Conservation (phyloP, 257 asterid genomes). For the Solanum appendiculatum region DNA sequence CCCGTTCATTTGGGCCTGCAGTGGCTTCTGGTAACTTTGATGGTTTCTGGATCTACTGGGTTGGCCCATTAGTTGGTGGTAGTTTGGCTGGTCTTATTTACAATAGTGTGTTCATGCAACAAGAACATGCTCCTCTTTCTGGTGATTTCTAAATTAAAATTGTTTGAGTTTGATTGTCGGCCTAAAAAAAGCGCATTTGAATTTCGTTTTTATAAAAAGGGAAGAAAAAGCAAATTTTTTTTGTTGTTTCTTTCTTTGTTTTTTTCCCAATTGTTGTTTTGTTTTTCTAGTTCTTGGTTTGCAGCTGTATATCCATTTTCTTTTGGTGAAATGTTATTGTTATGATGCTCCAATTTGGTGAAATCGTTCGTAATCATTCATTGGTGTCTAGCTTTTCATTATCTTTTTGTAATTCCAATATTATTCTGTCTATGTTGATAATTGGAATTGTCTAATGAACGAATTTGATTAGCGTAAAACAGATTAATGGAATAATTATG, state of each 20-base stretch:
- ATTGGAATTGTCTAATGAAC: not conserved
- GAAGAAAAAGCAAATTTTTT: not conserved
- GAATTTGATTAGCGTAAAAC: not conserved
- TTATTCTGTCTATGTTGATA: fast-evolving
- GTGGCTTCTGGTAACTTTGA: not conserved
- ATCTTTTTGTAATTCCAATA: not conserved
- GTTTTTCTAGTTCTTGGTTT: not conserved
- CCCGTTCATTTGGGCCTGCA: conserved; percentile 11
- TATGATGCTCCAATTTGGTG: not conserved
- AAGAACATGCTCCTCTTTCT: not conserved
- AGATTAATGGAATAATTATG: not conserved
- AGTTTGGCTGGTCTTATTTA: conserved; percentile 8
- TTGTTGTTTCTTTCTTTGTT: not conserved
- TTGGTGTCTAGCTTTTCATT: not conserved
- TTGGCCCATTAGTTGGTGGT: conserved; percentile 9
- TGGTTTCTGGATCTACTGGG: conserved; percentile 8
- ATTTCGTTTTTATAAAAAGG: not conserved
- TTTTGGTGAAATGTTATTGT: not conserved
- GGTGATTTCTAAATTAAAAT: not conserved
- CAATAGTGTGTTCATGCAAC: conserved; percentile 1
- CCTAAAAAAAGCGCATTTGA: not conserved
- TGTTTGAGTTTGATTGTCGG: not conserved
- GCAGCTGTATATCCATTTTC: not conserved
- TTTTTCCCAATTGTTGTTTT: not conserved
- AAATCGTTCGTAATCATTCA: not conserved